Conservation (phyloP, 345 rosid species). For the Citrus hindsii region DNA sequence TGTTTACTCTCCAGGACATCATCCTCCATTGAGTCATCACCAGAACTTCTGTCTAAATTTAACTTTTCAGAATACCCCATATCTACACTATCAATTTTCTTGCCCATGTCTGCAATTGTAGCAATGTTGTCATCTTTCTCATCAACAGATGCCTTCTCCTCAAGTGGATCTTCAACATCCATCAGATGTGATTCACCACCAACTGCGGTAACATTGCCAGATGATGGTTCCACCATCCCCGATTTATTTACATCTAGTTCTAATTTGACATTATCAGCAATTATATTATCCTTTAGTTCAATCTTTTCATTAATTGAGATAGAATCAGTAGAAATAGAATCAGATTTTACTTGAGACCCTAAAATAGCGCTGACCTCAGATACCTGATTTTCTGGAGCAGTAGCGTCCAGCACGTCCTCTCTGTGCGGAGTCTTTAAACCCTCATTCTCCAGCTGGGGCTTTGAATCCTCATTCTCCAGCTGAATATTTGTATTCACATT, state of each 20-base stretch:
- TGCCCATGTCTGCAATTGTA: slow-evolving; percentile 61
- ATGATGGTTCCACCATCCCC: slow-evolving; percentile 81
- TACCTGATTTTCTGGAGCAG: slow-evolving; percentile 90
- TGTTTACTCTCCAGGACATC: slow-evolving; percentile 81
- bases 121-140: slow-evolving; percentile 60
- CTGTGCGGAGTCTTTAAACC: slow-evolving; percentile 40
- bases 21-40: slow-evolving; percentile 96
- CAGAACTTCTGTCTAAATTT: slow-evolving; percentile 93
- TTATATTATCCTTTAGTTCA: slow-evolving; percentile 94
- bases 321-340: slow-evolving; percentile 98
- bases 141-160: slow-evolving; percentile 58
- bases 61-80: slow-evolving; percentile 81
- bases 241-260: slow-evolving; percentile 86
- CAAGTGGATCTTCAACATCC: slow-evolving; percentile 87
- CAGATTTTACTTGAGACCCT: slow-evolving; percentile 99
- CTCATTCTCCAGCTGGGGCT: slow-evolving; percentile 39
- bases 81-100: slow-evolving; percentile 62
- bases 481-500: slow-evolving; percentile 24
- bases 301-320: slow-evolving; percentile 92
- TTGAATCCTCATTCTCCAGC: slow-evolving; percentile 37
- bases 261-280: slow-evolving; percentile 96
- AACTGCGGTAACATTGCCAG: slow-evolving; percentile 49
- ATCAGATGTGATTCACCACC: slow-evolving; percentile 77
- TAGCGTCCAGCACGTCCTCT: slow-evolving; percentile 44
- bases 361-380: slow-evolving; percentile 93